Percentiles rank a stretch among this genome's conserved stretches.
Conservation (phyloP, 1,284 basidiomycete species). For the Tremellales sp. region DNA sequence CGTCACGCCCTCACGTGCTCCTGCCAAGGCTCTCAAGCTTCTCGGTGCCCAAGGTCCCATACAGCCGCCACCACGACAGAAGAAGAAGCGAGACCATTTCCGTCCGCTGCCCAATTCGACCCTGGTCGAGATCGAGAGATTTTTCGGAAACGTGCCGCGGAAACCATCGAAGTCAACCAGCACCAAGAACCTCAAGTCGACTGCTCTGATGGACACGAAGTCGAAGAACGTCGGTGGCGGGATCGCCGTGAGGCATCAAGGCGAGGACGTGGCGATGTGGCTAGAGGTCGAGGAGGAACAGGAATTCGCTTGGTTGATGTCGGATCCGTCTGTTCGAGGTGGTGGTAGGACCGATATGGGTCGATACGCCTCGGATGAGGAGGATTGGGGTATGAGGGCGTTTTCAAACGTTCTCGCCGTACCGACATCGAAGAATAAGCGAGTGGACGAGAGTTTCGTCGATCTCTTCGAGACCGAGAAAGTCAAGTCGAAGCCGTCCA, state of each 20-base stretch:
- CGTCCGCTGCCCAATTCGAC: conserved; percentile 31
- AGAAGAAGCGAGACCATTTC: conserved; percentile 18
- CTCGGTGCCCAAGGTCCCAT: conserved; percentile 16
- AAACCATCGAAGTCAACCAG: conserved; percentile 3
- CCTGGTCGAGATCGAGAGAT: conserved; percentile 31
- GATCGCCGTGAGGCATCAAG: conserved; percentile 15
- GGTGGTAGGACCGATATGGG: not conserved
- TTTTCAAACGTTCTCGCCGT: conserved; percentile 25
- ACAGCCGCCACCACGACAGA: conserved; percentile 2
- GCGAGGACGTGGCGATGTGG: conserved; percentile 33
- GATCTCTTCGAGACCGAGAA: not conserved
- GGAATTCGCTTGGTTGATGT: conserved; percentile 39
- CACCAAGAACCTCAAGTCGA: not conserved
- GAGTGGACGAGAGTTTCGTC: not conserved
- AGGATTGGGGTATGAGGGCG: conserved; percentile 25
- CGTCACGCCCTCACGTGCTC: conserved; percentile 31
- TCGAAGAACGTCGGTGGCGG: conserved; percentile 19
- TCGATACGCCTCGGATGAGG: not conserved
- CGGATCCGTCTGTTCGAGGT: conserved; percentile 9
- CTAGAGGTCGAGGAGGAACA: conserved; percentile 40
- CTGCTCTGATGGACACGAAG: not conserved
- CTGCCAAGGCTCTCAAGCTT: conserved; percentile 30
- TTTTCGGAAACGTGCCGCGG: conserved; percentile 33
- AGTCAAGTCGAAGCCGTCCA: not conserved
- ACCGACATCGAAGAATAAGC: conserved; percentile 7